Conservation (phyloP, 2,329 filamentous ascomycete genomes). For the Pseudohalonectria lignicola region DNA sequence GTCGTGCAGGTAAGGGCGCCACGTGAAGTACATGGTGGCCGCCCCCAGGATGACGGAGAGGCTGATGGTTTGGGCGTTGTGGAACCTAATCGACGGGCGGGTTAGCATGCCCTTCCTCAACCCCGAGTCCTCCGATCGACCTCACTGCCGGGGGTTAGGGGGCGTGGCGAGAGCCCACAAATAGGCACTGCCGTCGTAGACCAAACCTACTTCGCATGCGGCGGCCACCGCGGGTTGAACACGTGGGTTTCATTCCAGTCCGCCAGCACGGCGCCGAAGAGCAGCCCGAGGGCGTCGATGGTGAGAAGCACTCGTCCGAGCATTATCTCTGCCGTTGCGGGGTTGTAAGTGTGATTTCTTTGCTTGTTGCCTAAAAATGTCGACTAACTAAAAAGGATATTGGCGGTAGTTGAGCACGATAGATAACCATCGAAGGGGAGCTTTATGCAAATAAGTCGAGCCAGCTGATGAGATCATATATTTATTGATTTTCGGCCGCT, state of each 20-base stretch:
- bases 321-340: constrained; percentile 11
- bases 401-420: too few species aligned
- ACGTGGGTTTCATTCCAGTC: constrained; percentile 30
- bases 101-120: too few species aligned
- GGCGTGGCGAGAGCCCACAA: too few species aligned
- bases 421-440: too few species aligned
- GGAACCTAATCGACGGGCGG: constrained; percentile 20
- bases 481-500: too few species aligned
- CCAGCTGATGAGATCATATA: too few species aligned
- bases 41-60: constrained; percentile 26
- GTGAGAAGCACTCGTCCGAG: constrained; percentile 28
- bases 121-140: too few species aligned
- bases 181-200: too few species aligned
- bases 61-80: constrained; percentile 29
- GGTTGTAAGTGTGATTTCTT: neutral
- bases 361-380: neutral
- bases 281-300: constrained; percentile 22
- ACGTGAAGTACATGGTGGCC: constrained; percentile 27
- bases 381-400: neutral
- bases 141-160: too few species aligned
- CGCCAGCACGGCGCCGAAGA: constrained; percentile 24
- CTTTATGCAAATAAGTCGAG: too few species aligned
- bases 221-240: constrained; percentile 31
- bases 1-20: constrained; percentile 14
- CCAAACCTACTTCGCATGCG: constrained; percentile 30